Percentiles rank a stretch among this genome's conserved stretches.
Conservation (phyloP, 441 rosid genomes). For the Sinapis alba region DNA sequence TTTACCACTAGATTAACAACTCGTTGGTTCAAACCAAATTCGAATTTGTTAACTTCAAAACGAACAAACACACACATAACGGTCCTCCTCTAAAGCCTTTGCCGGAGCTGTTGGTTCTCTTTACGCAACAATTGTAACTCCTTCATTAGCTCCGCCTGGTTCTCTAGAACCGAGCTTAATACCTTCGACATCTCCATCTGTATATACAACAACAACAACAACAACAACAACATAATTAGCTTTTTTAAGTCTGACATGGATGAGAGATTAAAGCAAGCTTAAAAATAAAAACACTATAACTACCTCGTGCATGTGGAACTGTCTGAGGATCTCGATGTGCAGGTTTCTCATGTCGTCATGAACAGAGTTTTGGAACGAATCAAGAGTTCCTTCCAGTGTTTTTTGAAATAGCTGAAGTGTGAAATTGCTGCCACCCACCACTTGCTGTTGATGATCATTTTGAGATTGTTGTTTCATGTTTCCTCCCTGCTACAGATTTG, state of each 20-base stretch:
- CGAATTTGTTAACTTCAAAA: background rate
- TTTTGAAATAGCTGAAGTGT: constrained; percentile 89
- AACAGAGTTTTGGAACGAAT: constrained; percentile 81
- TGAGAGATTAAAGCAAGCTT: background rate
- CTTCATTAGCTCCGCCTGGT: constrained; percentile 81
- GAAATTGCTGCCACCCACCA: constrained; percentile 60
- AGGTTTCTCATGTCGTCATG: constrained; percentile 93
- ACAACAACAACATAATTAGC: background rate
- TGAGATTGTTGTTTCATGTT: constrained; percentile 47
- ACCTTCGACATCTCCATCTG: constrained; percentile 76
- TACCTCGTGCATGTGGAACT: constrained; percentile 96
- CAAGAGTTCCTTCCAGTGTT: constrained; percentile 82
- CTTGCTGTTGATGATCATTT: constrained; percentile 70
- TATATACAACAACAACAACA: background rate
- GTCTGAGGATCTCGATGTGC: constrained; percentile 87
- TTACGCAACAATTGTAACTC: constrained; percentile 72
- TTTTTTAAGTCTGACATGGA: constrained; percentile 6
- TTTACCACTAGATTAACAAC: too few species aligned
- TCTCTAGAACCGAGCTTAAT: constrained; percentile 71
- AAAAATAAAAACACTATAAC: background rate
- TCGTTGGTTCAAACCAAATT: too few species aligned
- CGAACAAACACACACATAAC: constrained; percentile 10
- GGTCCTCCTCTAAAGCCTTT: constrained; percentile 49
- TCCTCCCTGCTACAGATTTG: constrained; percentile 64
- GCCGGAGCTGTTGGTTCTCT: constrained; percentile 86